These are phyloP conservation scores for Mucor piriformis DNA, from an alignment of 371 early-diverging fungal species.

Conservation along the genomic window DNA sequence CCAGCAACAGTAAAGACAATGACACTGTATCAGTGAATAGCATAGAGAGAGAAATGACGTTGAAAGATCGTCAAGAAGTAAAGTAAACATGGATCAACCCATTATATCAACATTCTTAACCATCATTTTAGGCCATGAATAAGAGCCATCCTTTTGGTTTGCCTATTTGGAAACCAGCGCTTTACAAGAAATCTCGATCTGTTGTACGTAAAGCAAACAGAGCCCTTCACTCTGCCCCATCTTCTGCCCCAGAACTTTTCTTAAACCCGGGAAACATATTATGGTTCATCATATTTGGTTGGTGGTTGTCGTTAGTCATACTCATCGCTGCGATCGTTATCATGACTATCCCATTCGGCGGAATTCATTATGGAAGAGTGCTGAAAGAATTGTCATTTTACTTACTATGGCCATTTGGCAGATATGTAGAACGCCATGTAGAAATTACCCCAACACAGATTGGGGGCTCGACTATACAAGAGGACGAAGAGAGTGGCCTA, in stretches of 20 bases:
- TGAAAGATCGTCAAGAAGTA: constrained; percentile 73
- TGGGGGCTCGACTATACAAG: constrained; percentile 1
- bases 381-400: constrained; percentile 71
- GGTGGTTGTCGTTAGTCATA: constrained; percentile 81
- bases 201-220: constrained; percentile 77
- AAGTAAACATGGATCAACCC: not conserved
- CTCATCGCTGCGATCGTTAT: constrained; percentile 55
- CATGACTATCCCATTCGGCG: constrained; percentile 52
- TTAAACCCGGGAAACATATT: constrained; percentile 82
- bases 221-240: constrained; percentile 81
- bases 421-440: constrained; percentile 73
- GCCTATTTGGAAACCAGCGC: constrained; percentile 95
- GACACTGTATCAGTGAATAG: constrained; percentile 33
- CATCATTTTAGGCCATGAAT: constrained; percentile 66
- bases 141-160: constrained; percentile 90
- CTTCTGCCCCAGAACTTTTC: constrained; percentile 59
- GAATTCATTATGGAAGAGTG: constrained; percentile 58
- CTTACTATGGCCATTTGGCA: constrained; percentile 93
- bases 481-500: constrained; percentile 38
- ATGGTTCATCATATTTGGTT: constrained; percentile 89
- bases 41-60: constrained; percentile 58
- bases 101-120: too few relatives aligned
- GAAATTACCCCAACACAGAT: constrained; percentile 27
- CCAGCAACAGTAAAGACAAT: not conserved
- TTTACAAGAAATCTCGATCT: constrained; percentile 92